Evolutionary conservation across 2,329 filamentous ascomycete genomes (phyloP).

Genomic region (Botrytis aclada): DNA sequence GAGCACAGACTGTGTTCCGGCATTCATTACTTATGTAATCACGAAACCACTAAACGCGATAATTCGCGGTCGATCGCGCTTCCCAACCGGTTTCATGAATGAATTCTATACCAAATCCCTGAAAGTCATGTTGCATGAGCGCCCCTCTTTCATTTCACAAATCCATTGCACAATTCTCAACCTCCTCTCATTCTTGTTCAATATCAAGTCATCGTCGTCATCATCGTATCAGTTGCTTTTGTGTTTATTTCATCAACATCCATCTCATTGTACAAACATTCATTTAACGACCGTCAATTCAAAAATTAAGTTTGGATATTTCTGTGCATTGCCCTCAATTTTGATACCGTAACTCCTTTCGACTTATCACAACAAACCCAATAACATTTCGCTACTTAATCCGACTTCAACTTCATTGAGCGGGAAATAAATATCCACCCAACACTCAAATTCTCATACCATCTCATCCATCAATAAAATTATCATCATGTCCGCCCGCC

Average conservation of each 20-base stretch:
- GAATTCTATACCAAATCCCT: not conserved
- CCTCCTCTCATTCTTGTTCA: not conserved
- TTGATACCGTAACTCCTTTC: not conserved
- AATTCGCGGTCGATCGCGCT: conserved; percentile 6
- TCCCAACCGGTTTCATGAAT: not conserved
- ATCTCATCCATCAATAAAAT: not conserved
- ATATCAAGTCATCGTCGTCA: not conserved
- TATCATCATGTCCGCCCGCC: conserved; percentile 20
- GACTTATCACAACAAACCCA: not conserved
- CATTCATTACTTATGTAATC: conserved; percentile 1
- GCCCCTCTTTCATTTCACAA: conserved; percentile 13
- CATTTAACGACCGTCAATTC: too few species aligned
- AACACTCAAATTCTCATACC: not conserved
- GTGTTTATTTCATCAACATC: not conserved
- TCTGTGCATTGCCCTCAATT: not conserved
- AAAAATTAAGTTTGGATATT: not conserved
- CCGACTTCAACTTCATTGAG: not conserved
- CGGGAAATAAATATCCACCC: not conserved
- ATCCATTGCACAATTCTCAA: conserved; percentile 1
- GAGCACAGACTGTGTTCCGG: not conserved
- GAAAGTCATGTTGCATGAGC: not conserved
- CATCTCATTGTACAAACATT: not conserved
- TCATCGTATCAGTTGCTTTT: not conserved
- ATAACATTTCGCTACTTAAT: not conserved
- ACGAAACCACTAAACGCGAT: not conserved